These are phyloP conservation scores for Thermothielavioides terrestris DNA, from an alignment of 495 filamentous ascomycete genomes.

Conservation along the genomic window DNA sequence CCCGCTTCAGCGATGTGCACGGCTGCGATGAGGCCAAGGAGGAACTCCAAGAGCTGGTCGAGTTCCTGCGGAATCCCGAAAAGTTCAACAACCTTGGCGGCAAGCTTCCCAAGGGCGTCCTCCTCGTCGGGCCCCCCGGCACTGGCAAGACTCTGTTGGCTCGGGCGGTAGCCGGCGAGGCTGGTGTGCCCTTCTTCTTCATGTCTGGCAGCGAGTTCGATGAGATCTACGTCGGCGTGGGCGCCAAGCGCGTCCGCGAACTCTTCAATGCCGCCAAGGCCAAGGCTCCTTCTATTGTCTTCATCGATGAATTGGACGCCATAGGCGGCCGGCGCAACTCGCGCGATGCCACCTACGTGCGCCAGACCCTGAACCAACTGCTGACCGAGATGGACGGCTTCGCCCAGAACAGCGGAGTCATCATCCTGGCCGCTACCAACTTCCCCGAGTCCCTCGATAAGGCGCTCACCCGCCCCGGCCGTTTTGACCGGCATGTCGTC, in stretches of 20 bases:
- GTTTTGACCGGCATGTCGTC: constrained; percentile 84
- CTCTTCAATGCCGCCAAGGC: constrained; percentile 80
- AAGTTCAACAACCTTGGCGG: constrained; percentile 87
- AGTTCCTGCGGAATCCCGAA: constrained; percentile 88
- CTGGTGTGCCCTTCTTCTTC: constrained; percentile 97
- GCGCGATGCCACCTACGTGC: constrained; percentile 88
- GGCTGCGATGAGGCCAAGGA: constrained; percentile 98
- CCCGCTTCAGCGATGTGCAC: constrained; percentile 88
- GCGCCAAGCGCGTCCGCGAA: constrained; percentile 94
- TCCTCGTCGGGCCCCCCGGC: constrained; percentile 90
- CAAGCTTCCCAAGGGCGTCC: constrained; percentile 91
- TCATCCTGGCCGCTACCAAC: constrained; percentile 92
- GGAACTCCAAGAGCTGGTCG: constrained; percentile 91
- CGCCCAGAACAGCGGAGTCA: constrained; percentile 84
- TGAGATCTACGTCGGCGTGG: constrained; percentile 96
- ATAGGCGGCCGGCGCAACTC: constrained; percentile 92
- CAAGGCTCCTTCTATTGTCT: constrained; percentile 92
- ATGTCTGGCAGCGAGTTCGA: constrained; percentile 99
- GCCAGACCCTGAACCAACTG: constrained; percentile 94
- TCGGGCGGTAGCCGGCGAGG: constrained; percentile 91
- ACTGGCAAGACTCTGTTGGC: constrained; percentile 98
- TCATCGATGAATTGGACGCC: constrained; percentile 96
- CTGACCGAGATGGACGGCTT: constrained; percentile 98
- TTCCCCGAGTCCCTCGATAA: constrained; percentile 92
- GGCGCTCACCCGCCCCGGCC: constrained; percentile 84